phyloP scores from a whole-genome alignment of 2,329 filamentous ascomycete species.

The Botryotinia calthae region DNA sequence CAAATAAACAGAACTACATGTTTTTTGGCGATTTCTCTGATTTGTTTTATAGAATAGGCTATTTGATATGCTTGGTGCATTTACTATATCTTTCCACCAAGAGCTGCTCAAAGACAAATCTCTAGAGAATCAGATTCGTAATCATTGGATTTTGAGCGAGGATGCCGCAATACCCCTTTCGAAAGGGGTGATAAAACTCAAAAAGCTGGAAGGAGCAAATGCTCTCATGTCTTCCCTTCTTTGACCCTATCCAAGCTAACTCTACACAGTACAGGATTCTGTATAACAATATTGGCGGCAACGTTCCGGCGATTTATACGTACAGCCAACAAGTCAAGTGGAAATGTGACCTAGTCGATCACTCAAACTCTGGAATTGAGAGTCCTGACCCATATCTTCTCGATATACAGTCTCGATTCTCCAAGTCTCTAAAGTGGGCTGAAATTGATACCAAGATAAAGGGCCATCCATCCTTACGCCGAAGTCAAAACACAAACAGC shows the following conservation, averaged over 20 bases:
- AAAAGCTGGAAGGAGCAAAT: neutral
- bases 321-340: neutral
- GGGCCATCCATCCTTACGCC: neutral
- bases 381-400: neutral
- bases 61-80: neutral
- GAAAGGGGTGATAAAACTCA: neutral
- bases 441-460: neutral
- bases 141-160: slow-evolving; percentile 1
- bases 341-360: neutral
- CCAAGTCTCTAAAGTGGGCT: neutral
- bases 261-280: neutral
- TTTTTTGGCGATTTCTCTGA: neutral
- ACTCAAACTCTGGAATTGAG: neutral
- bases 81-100: neutral
- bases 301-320: neutral
- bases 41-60: neutral
- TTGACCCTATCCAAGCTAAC: neutral
- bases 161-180: neutral
- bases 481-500: neutral
- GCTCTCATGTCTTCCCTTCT: neutral
- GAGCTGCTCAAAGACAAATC: neutral
- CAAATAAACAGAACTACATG: neutral
- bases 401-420: neutral
- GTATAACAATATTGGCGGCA: neutral
- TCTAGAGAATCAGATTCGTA: neutral